Conservation (phyloP, 2,329 filamentous ascomycete species). For the Alternaria sp. region DNA sequence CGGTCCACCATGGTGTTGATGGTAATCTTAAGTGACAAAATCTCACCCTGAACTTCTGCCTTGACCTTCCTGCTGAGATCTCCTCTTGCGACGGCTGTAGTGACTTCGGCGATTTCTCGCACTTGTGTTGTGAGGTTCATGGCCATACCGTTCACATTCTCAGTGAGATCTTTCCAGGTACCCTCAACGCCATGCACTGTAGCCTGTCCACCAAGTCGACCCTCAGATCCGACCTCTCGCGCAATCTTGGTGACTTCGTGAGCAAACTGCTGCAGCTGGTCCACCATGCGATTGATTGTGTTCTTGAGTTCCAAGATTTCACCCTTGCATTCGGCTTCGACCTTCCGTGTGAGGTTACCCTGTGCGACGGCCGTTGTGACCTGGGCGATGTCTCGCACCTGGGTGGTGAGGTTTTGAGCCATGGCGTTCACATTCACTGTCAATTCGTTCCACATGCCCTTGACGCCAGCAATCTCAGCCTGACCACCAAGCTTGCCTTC, state of each 20-base stretch:
- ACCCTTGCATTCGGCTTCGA: slow-evolving; percentile 61
- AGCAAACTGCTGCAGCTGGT: slow-evolving; percentile 61
- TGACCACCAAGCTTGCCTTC: slow-evolving; percentile 70
- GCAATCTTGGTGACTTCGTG: slow-evolving; percentile 63
- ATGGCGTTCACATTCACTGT: slow-evolving; percentile 65
- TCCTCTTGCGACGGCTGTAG: slow-evolving; percentile 61
- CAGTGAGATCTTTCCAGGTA: slow-evolving; percentile 63
- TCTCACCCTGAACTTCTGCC: slow-evolving; percentile 62
- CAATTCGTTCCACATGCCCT: slow-evolving; percentile 72
- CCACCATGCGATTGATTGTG: slow-evolving; percentile 63
- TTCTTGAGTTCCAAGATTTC: slow-evolving; percentile 61
- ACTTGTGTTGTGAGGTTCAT: slow-evolving; percentile 62
- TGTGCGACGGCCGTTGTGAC: slow-evolving; percentile 62
- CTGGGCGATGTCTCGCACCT: slow-evolving; percentile 63
- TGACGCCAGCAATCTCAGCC: slow-evolving; percentile 69
- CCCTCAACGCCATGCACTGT: slow-evolving; percentile 62
- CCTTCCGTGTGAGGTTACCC: slow-evolving; percentile 61
- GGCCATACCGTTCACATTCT: slow-evolving; percentile 64
- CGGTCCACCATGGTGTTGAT: slow-evolving; percentile 74
- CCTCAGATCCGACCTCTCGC: slow-evolving; percentile 62
- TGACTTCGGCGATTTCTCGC: slow-evolving; percentile 63
- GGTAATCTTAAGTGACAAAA: slow-evolving; percentile 79
- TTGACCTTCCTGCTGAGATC: slow-evolving; percentile 62
- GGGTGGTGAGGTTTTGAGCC: slow-evolving; percentile 62
- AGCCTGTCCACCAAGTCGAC: slow-evolving; percentile 60